Evolutionary conservation across 495 filamentous ascomycete genomes (phyloP).

Genomic region (Trichoderma gamsii): DNA sequence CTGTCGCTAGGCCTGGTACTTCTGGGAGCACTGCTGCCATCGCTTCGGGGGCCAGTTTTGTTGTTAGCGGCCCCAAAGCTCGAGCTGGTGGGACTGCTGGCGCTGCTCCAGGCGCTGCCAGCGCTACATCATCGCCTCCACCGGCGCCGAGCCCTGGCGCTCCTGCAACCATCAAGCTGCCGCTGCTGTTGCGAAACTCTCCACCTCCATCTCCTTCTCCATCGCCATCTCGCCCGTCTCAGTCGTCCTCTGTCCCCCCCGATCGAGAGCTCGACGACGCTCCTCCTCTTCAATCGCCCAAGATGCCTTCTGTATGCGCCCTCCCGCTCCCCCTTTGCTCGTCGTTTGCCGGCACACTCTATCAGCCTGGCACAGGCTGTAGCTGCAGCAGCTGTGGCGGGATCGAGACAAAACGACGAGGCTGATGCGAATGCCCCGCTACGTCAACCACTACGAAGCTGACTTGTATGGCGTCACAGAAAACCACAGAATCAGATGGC

Average conservation of each 20-base stretch:
- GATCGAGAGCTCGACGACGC: constrained; percentile 5
- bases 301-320: constrained; percentile 56
- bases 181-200: constrained; percentile 12
- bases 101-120: not conserved
- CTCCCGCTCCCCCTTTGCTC: constrained; percentile 18
- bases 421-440: constrained; percentile 13
- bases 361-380: not conserved
- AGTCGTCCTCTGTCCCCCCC: not conserved
- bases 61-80: constrained; percentile 22
- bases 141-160: constrained; percentile 11
- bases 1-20: not conserved
- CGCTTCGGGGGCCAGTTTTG: constrained; percentile 5
- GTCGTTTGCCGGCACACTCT: constrained; percentile 9
- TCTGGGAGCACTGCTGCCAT: not conserved
- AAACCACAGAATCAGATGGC: constrained; percentile 33
- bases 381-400: not conserved
- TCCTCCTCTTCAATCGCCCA: constrained; percentile 30
- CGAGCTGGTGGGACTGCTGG: constrained; percentile 22
- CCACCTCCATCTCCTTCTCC: constrained; percentile 22
- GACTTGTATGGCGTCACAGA: constrained; percentile 21
- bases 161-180: not conserved
- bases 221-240: not conserved
- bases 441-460: constrained; percentile 7
- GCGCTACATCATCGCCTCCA: constrained; percentile 13
- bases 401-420: not conserved